Percentiles rank a stretch among this genome's conserved stretches.
Evolutionary conservation across 2,329 filamentous ascomycete genomes (phyloP).

Genomic region (Phoma sp.): DNA sequence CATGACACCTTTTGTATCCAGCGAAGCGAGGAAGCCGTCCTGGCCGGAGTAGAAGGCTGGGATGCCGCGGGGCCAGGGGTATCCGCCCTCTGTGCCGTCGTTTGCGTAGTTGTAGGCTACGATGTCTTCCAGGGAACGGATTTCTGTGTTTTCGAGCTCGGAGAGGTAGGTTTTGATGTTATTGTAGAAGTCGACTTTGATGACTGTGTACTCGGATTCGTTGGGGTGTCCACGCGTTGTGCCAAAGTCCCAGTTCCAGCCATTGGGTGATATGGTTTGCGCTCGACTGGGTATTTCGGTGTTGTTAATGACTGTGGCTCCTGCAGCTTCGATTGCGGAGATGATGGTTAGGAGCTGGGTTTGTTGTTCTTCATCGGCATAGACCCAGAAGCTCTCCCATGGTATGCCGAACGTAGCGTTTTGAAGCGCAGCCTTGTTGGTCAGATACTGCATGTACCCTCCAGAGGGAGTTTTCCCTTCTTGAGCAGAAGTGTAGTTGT

Average conservation of each 20-base stretch:
- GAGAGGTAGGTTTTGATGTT: slow-evolving; percentile 69
- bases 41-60: slow-evolving; percentile 67
- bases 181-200: slow-evolving; percentile 75
- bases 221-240: slow-evolving; percentile 68
- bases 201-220: slow-evolving; percentile 74
- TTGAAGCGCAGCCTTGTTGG: slow-evolving; percentile 60
- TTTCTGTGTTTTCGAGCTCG: slow-evolving; percentile 60
- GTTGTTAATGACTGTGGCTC: slow-evolving; percentile 71
- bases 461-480: slow-evolving; percentile 59
- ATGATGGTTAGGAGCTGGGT: slow-evolving; percentile 59
- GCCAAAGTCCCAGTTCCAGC: slow-evolving; percentile 80
- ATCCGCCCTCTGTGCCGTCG: slow-evolving; percentile 70
- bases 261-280: slow-evolving; percentile 66
- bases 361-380: slow-evolving; percentile 64
- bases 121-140: slow-evolving; percentile 36
- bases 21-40: slow-evolving; percentile 70
- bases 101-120: slow-evolving; percentile 58
- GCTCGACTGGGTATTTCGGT: slow-evolving; percentile 71
- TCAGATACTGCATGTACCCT: slow-evolving; percentile 66
- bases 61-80: slow-evolving; percentile 57
- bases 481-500: slow-evolving; percentile 71
- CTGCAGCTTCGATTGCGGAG: slow-evolving; percentile 62
- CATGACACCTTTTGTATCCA: slow-evolving; percentile 65
- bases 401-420: slow-evolving; percentile 73
- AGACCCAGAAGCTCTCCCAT: slow-evolving; percentile 73